Evolutionary conservation across 805 yeast species (phyloP), one percentile per base, ranked within the genome.

Genomic region (Saccharomycopsis sp.): DNA sequence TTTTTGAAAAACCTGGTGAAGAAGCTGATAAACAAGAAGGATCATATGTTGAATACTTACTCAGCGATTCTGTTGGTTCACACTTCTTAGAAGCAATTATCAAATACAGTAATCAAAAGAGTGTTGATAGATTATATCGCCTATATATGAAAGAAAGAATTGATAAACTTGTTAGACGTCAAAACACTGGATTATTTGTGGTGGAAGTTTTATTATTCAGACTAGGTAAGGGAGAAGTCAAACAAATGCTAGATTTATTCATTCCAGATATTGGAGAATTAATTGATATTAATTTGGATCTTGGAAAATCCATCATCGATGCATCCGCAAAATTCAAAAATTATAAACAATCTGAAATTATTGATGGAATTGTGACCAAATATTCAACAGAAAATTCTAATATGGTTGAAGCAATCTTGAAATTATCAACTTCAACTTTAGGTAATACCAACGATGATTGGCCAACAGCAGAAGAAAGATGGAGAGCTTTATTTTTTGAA

Each of bases 391-490:
- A 44, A 12, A 15, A 23, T 6, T 12, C 32, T 19, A 40, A 40
- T 30, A 43, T 46, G 47, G 62, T 83, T 46, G 94, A 83, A 49
- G 79, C 78, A 45, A 70, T 80, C 19, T 63, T 85, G 38, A 71
- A 71, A 50, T 59, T 85, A 47, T 67, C 77, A 4, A 62, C 72
- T 1, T 82, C 94, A 0, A 85, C 94, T 0, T 61, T 85, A 41
- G 92, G 89, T 23, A 82, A 83, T 58, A 79, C 86, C 2, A 72
- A 73, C 48, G 94, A 76, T 50, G 94, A 85, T 56, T 84, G 94
- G 94, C 95, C 95, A 35, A 85, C 94, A 1, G 81, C 87, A 0
- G 92, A 83, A 51, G 95, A 85, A 55, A 73, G 94, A 65, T 74
- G 88, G 62, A 66, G 92, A 46, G 67, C 94, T 0, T 51, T 84